Base-by-base conservation (phyloP, 345 rosid genomes). In the Eucalyptus curtisii region DNA sequence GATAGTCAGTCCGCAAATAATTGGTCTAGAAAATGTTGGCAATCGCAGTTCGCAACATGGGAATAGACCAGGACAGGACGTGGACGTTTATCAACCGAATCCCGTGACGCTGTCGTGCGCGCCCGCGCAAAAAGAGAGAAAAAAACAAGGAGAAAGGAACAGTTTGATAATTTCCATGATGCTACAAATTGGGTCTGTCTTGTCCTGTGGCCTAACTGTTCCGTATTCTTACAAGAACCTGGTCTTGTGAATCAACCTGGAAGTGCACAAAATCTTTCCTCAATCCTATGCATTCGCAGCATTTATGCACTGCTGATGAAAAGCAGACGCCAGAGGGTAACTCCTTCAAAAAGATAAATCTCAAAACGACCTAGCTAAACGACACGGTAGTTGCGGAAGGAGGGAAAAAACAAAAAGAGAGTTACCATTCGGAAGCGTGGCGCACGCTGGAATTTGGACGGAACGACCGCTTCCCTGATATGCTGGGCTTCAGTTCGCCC, bases 351-450 rank as follows among this genome's bases (percentile, higher is more conserved):
- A 42, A 20, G 47, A 40, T 40, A 5, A 86, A 20, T 49, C 42
- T 50, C 22, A 47, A 47, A 47, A 86, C 57, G 42, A 31, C 16
- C 30, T 20, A 20, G 45, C 55, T 86, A 42, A 15, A 50, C n/a
- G 66, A 40, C 71, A 16, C n/a, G 47, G 14, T 14, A 15, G 48
- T 45, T 86, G 85, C 89, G 24, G 48, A 40, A 76, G 30, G 47
- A 79, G 76, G 52, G 48, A 68, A 64, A 89, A 37, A 87, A 52
- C 57, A 52, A 57, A 89, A 86, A 45, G 86, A 50, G 87, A 57
- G 88, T 90, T 95, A 98, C 99, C 99, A 98, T 95, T 97, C 99
- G 86, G 99, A 93, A 88, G 99, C 97, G 92, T 98, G 99, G 90
- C 99, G 95, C 89, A 97, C 96, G 64, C 94, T 98, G n/a, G 99